A percentile compares a stretch with the other conserved stretches of the same genome.
Conservation (phyloP, 306 rosid species). For the Bauhinia variegata region DNA sequence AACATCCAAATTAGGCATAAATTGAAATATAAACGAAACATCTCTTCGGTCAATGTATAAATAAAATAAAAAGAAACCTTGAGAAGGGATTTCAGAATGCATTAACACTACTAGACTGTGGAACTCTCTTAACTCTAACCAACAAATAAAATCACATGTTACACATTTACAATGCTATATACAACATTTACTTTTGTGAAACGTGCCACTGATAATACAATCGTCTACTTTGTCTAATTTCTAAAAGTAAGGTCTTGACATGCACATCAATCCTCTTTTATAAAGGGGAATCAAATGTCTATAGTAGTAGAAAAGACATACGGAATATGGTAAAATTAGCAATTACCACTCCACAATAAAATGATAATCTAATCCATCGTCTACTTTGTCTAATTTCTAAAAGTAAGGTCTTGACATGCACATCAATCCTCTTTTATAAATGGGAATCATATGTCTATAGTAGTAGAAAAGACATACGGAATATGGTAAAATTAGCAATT, state of each 20-base stretch:
- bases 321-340: not conserved
- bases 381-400: too few relatives aligned
- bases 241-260: not conserved
- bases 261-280: too few relatives aligned
- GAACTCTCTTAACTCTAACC: conserved; percentile 26
- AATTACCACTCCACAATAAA: conserved; percentile 16
- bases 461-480: not conserved
- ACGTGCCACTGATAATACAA: conserved; percentile 8
- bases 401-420: too few relatives aligned
- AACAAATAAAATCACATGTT: conserved; percentile 16
- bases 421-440: too few relatives aligned
- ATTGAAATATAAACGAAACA: not conserved
- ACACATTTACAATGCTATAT: not conserved
- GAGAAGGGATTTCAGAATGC: conserved; percentile 24
- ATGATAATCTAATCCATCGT: not conserved
- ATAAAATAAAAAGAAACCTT: conserved; percentile 19
- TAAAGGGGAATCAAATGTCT: too few relatives aligned
- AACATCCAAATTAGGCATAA: conserved; percentile 25
- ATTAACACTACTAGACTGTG: not conserved
- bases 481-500: not conserved
- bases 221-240: conserved; percentile 15
- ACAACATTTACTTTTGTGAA: conserved; percentile 17
- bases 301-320: not conserved
- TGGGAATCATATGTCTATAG: too few relatives aligned
- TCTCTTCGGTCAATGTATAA: conserved; percentile 13